Evolutionary conservation across 2,329 filamentous ascomycete species (phyloP).

Genomic region (Beauveria medogensis): DNA sequence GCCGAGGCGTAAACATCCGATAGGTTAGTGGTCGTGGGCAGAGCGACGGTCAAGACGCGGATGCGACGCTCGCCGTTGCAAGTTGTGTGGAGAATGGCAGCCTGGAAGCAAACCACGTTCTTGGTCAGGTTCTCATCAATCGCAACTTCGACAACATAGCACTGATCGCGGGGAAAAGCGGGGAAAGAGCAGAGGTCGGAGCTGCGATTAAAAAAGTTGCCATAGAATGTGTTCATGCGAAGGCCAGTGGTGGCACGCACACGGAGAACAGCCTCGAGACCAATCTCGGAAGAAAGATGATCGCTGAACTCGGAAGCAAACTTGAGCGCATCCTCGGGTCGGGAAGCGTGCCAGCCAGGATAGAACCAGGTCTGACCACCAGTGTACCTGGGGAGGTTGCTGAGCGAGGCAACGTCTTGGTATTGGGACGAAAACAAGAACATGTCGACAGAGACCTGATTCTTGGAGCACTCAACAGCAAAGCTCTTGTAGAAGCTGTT

Average conservation of each 20-base stretch:
- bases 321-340: constrained; percentile 93
- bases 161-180: constrained; percentile 93
- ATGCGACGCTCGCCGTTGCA: constrained; percentile 96
- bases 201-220: constrained; percentile 98
- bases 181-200: constrained; percentile 97
- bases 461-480: constrained; percentile 97
- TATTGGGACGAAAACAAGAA: constrained; percentile 94
- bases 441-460: constrained; percentile 97
- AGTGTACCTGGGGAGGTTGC: constrained; percentile 91
- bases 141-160: constrained; percentile 94
- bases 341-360: constrained; percentile 91
- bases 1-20: constrained; percentile 91
- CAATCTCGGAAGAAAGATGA: constrained; percentile 93
- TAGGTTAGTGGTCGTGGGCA: constrained; percentile 85
- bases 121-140: constrained; percentile 93
- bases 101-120: constrained; percentile 85
- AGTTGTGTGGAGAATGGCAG: constrained; percentile 91
- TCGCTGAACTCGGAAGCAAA: constrained; percentile 96
- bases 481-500: constrained; percentile 99
- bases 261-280: constrained; percentile 87
- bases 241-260: constrained; percentile 91
- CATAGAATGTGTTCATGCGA: constrained; percentile 96
- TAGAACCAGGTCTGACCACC: constrained; percentile 99
- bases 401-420: constrained; percentile 93
- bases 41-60: constrained; percentile 82